phyloP scores from a whole-genome alignment of 306 rosid species.

The Mimosa bimucronata region DNA sequence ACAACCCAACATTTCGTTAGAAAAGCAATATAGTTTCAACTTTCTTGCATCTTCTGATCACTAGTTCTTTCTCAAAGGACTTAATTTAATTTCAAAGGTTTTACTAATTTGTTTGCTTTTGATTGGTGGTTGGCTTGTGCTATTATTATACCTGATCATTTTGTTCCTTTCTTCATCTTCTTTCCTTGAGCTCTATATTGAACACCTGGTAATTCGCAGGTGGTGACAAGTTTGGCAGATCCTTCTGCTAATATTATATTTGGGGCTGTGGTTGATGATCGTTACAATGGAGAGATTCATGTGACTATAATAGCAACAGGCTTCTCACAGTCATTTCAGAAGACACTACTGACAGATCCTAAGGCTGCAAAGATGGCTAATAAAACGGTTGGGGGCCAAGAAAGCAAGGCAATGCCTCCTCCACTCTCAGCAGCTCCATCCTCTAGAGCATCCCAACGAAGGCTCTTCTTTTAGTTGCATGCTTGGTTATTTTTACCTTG shows the following conservation, averaged over 20 bases:
- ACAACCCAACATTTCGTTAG: background rate
- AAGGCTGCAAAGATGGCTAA: slow-evolving; percentile 74
- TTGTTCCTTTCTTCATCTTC: background rate
- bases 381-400: slow-evolving; percentile 65
- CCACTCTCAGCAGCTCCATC: slow-evolving; percentile 61
- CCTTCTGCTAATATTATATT: slow-evolving; percentile 96
- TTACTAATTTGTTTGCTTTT: background rate
- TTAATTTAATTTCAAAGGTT: background rate
- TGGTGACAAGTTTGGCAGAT: slow-evolving; percentile 95
- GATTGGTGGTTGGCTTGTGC: slow-evolving; percentile 3
- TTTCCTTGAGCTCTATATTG: background rate
- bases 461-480: slow-evolving; percentile 70
- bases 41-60: background rate
- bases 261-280: slow-evolving; percentile 96
- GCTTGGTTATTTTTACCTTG: background rate
- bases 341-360: slow-evolving; percentile 84
- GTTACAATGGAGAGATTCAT: slow-evolving; percentile 89
- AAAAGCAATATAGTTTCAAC: background rate
- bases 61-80: background rate
- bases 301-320: slow-evolving; percentile 96
- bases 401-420: slow-evolving; percentile 59
- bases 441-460: slow-evolving; percentile 61
- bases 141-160: background rate
- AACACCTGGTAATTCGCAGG: slow-evolving; percentile 46
- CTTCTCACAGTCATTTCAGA: slow-evolving; percentile 91